These are phyloP conservation scores for Periconia digitata DNA, from an alignment of 2,329 filamentous ascomycete genomes.

Conservation along the genomic window DNA sequence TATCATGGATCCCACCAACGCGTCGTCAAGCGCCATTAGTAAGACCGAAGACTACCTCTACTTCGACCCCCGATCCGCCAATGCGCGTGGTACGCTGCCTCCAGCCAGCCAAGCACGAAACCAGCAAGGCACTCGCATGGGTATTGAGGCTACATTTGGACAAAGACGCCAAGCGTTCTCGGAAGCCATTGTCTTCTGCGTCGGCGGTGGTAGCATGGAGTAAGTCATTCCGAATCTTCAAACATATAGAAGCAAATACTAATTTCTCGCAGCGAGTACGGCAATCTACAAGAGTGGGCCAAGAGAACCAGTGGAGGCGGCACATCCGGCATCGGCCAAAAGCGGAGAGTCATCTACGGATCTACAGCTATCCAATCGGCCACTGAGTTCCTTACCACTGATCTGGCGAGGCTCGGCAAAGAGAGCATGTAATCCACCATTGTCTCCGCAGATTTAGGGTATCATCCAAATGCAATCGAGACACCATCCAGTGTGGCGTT, in stretches of 20 bases:
- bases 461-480: no score
- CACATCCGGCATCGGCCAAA: constrained; percentile 56
- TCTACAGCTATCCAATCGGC: constrained; percentile 76
- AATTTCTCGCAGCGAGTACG: constrained; percentile 65
- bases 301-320: constrained; percentile 67
- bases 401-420: constrained; percentile 58
- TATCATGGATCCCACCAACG: constrained; percentile 92
- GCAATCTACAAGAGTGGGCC: constrained; percentile 96
- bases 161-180: constrained; percentile 87
- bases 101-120: constrained; percentile 64
- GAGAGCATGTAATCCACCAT: constrained; percentile 42
- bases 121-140: constrained; percentile 49
- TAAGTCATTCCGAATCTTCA: constrained; percentile 1
- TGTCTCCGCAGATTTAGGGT: no score
- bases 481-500: no score
- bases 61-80: constrained; percentile 92
- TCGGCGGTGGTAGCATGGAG: constrained; percentile 94
- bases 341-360: constrained; percentile 87
- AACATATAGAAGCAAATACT: background rate
- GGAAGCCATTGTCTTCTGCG: constrained; percentile 91
- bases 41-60: constrained; percentile 97
- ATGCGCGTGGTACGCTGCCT: constrained; percentile 88
- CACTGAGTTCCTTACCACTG: constrained; percentile 61
- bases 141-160: constrained; percentile 82
- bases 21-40: constrained; percentile 86